Evolutionary conservation across 139 green algal genomes (phyloP).

Genomic region (Picochlorum sp.): DNA sequence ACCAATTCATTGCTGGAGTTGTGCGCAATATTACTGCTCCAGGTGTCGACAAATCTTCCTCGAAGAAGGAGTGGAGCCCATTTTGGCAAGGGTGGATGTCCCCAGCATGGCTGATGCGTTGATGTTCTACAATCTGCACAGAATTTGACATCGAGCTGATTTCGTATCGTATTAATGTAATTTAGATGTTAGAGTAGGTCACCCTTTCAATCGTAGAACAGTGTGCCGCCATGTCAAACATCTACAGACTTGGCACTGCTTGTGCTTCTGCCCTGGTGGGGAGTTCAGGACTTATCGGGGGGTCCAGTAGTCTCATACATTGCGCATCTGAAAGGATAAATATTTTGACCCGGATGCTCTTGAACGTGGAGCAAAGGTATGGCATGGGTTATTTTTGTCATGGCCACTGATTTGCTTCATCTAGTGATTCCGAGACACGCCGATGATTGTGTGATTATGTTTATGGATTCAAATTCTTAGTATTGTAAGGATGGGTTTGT

Average conservation of each 20-base stretch:
- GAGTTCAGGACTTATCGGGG: too few species aligned
- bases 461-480: too few species aligned
- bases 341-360: conserved; percentile 93
- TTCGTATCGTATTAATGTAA: too few species aligned
- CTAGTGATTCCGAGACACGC: too few species aligned
- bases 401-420: too few species aligned
- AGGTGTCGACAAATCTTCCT: conserved; percentile 42
- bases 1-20: conserved; percentile 47
- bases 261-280: too few species aligned
- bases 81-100: conserved; percentile 44
- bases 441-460: too few species aligned
- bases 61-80: conserved; percentile 27
- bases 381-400: neutral
- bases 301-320: neutral
- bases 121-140: too few species aligned
- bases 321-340: conserved; percentile 25
- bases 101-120: conserved; percentile 37
- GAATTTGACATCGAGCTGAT: too few species aligned
- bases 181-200: too few species aligned
- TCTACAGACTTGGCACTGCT: too few species aligned
- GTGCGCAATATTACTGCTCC: conserved; percentile 53
- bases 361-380: conserved; percentile 82
- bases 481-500: neutral
- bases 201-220: conserved; percentile 10
- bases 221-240: neutral